Evolutionary conservation across 2,329 filamentous ascomycete genomes (phyloP).

Genomic region (Fonsecaea monophora): DNA sequence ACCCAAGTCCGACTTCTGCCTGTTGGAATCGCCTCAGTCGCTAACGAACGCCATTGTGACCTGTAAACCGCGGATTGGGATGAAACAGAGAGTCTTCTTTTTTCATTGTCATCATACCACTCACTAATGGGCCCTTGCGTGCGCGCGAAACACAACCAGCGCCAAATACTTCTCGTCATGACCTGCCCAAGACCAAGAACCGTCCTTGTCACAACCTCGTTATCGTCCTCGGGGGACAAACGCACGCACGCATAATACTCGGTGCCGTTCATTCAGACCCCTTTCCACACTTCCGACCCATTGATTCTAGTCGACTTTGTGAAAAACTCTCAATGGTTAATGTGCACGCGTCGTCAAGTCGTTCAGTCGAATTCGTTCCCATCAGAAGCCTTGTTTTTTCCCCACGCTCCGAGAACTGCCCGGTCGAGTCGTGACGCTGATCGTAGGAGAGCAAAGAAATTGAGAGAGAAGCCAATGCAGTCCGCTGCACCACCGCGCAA

Average conservation of each 20-base stretch:
- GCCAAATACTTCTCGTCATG: background rate
- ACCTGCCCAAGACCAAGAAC: background rate
- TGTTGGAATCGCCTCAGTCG: no score
- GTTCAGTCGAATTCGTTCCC: conserved; percentile 1
- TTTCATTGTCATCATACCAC: background rate
- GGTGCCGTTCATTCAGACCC: background rate
- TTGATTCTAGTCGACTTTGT: background rate
- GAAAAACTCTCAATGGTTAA: background rate
- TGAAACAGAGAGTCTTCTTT: background rate
- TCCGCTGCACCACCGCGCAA: conserved; percentile 13
- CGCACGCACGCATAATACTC: background rate
- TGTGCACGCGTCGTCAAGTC: background rate
- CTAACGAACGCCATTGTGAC: background rate
- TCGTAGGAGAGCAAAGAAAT: background rate
- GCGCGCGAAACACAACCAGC: background rate
- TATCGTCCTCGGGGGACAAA: background rate
- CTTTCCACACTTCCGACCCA: background rate
- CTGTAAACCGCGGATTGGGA: background rate
- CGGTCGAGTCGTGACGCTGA: background rate
- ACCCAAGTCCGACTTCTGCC: no score
- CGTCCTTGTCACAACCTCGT: background rate
- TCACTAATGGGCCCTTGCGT: background rate
- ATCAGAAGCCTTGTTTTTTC: background rate
- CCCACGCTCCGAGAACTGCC: background rate
- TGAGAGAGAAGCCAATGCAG: background rate